Evolutionary conservation across 257 asterid species (phyloP).

Genomic region (Przewalskia tangutica): DNA sequence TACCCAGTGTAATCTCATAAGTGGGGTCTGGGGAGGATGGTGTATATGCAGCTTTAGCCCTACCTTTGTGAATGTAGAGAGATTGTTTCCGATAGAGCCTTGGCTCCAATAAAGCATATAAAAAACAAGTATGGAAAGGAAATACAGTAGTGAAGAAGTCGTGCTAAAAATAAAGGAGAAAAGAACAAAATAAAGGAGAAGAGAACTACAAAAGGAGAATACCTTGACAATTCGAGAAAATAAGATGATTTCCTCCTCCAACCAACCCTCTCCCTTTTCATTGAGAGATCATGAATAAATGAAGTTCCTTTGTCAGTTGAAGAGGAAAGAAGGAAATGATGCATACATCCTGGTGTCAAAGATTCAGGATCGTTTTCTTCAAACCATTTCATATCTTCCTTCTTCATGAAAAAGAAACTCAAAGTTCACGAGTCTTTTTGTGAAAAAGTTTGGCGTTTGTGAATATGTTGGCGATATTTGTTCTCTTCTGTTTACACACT

Average conservation of each 20-base stretch:
- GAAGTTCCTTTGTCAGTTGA: background rate
- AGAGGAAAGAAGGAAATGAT: background rate
- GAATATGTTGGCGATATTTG: background rate
- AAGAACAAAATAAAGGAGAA: too few relatives aligned
- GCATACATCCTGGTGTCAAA: background rate
- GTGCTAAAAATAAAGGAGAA: too few relatives aligned
- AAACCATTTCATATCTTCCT: background rate
- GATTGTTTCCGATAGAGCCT: too few relatives aligned
- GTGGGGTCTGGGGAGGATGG: too few relatives aligned
- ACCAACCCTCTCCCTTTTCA: background rate
- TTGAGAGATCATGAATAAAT: background rate
- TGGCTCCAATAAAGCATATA: too few relatives aligned
- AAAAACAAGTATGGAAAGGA: too few relatives aligned
- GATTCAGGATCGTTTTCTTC: background rate
- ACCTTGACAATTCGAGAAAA: background rate
- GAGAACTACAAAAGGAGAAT: background rate
- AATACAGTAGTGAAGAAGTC: too few relatives aligned
- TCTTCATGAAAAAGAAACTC: background rate
- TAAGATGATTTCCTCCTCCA: background rate
- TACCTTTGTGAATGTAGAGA: too few relatives aligned
- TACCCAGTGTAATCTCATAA: too few relatives aligned
- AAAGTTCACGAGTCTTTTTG: background rate
- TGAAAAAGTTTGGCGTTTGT: background rate
- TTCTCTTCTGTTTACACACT: background rate
- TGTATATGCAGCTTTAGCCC: too few relatives aligned